Conservation (phyloP, 352 stramenopile species). For the Blastocystis sp. region DNA sequence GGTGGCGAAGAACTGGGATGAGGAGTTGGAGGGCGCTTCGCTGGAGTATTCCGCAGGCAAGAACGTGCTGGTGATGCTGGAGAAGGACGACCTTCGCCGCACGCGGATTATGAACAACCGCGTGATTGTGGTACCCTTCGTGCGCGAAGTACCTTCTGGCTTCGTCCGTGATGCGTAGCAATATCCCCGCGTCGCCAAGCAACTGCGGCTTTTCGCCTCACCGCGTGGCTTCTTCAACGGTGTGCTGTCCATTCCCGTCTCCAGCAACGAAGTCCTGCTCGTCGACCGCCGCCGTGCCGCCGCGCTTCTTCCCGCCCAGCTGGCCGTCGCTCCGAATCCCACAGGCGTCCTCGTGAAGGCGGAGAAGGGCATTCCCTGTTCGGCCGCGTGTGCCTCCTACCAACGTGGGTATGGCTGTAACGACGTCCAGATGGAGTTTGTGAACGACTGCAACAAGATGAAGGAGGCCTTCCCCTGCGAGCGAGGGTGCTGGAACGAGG, state of each 20-base stretch:
- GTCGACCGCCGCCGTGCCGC: neutral
- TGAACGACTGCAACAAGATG: slow-evolving; percentile 52
- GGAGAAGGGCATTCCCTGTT: neutral
- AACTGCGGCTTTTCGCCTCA: slow-evolving; percentile 1
- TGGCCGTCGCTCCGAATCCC: slow-evolving; percentile 22
- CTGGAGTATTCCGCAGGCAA: neutral
- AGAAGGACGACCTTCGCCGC: neutral
- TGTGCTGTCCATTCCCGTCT: neutral
- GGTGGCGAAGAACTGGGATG: neutral
- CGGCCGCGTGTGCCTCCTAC: neutral
- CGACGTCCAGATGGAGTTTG: slow-evolving; percentile 35
- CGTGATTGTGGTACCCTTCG: neutral
- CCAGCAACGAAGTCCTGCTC: neutral
- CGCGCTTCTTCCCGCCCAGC: neutral
- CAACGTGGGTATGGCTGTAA: neutral
- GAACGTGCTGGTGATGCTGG: neutral
- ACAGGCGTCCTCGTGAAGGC: neutral
- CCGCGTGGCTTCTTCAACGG: slow-evolving; percentile 14
- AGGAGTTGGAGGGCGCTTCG: neutral
- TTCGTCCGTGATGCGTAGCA: neutral
- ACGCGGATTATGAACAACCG: neutral
- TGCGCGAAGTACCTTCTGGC: neutral
- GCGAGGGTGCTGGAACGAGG: slow-evolving; percentile 61
- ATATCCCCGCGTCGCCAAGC: neutral
- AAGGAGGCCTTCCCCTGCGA: slow-evolving; percentile 39